Evolutionary conservation across 2,329 filamentous ascomycete species (phyloP), one percentile per base, ranked within the genome.

Genomic region (Amesomyces nigricolor): DNA sequence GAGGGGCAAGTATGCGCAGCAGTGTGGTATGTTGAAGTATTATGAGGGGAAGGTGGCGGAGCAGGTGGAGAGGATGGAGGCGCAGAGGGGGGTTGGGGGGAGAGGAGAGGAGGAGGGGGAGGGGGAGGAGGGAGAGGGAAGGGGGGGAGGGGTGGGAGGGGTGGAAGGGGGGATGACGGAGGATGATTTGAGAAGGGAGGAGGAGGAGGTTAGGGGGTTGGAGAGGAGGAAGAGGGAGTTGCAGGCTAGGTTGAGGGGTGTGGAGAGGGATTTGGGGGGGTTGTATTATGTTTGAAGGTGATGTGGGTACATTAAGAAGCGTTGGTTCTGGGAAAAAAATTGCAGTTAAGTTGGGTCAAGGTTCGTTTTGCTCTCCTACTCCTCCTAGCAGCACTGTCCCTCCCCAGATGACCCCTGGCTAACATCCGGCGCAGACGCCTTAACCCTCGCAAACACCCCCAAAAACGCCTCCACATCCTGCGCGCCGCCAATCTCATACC

Each of bases 1-100:
- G 66, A 79, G 91, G 58, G 79, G 81, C 52, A 85, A 89, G 64
- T 82, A 92, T 69, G 78, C 81, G 39, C 79, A 89, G 64, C 80
- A 94, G 57, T 78, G 78, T 32, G 83, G 83, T 47, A 96, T 91
- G 19, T 77, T 94, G 65, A 81, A 80, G 10, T 87, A 89, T 63
- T 91, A 96, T 65, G 91, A 97, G 72, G 78, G 79, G 11, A 85
- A 86, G 53, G 89, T 97, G 1, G 81, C 83, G 7, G 84, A 87
- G 66, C 92, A 96, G 72, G 78, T 83, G 59, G 84, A 86, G 56
- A 79, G 78, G 55, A 85, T 92, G 78, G 91, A 91, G 63, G 78
- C 80, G 58, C 80, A 83, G 78, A 79, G 1, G 78, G 79, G 1
- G 78, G 79, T 1, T 11, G 72, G 77, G 4, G 77, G 80, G n/a